Evolutionary conservation across 192 early-diverging fungal species (phyloP).

Genomic region (Coemansia sp.): DNA sequence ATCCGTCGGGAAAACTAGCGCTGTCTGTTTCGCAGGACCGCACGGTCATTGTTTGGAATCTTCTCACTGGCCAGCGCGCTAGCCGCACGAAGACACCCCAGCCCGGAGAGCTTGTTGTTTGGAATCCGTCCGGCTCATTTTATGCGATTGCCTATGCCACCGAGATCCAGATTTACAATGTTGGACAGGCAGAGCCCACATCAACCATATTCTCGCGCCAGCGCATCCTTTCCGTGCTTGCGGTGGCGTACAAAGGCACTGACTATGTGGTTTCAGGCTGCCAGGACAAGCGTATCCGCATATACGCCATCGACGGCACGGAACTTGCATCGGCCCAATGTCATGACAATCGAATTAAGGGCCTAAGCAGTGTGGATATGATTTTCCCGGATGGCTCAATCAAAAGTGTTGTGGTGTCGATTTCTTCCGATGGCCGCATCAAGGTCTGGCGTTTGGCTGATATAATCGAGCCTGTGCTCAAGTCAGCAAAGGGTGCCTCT

Average conservation of each 20-base stretch:
- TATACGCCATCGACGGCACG: constrained; percentile 38
- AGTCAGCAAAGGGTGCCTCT: background rate
- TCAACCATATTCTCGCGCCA: constrained; percentile 43
- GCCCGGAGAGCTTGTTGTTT: constrained; percentile 35
- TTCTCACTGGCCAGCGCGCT: constrained; percentile 72
- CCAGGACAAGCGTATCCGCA: constrained; percentile 52
- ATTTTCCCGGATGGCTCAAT: constrained; percentile 33
- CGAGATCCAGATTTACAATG: constrained; percentile 46
- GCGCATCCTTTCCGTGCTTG: constrained; percentile 34
- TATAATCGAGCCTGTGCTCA: constrained; percentile 34
- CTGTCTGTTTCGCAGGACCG: constrained; percentile 77
- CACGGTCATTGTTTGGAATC: constrained; percentile 73
- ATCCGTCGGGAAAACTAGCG: constrained; percentile 94
- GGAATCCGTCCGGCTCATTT: constrained; percentile 30
- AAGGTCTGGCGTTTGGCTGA: constrained; percentile 68
- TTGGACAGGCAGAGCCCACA: constrained; percentile 38
- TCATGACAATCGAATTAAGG: constrained; percentile 46
- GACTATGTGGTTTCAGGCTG: constrained; percentile 40
- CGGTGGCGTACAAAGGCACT: constrained; percentile 20
- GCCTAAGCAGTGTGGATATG: constrained; percentile 34
- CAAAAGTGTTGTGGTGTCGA: constrained; percentile 54
- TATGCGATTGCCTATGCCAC: constrained; percentile 46
- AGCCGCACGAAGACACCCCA: constrained; percentile 49
- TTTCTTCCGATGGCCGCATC: constrained; percentile 73
- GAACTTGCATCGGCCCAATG: constrained; percentile 37